These are phyloP conservation scores for Elsinoe arachidis DNA, from an alignment of 2,329 filamentous ascomycete genomes.

Conservation along the genomic window DNA sequence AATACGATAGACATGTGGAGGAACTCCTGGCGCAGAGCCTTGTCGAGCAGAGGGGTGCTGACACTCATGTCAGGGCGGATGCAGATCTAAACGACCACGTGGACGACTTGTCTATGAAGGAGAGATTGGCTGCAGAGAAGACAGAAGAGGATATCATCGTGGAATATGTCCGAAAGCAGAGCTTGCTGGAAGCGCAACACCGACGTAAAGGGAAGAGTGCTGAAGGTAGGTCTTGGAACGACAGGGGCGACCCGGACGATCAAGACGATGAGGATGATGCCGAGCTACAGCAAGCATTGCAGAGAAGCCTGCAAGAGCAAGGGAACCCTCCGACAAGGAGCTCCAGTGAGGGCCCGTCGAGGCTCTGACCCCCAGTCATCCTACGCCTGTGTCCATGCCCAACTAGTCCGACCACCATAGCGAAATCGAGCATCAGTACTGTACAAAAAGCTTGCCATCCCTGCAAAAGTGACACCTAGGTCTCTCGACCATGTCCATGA, in stretches of 20 bases:
- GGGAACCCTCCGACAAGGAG: not conserved
- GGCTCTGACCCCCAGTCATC: no score
- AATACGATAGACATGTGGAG: not conserved
- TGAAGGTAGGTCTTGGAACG: not conserved
- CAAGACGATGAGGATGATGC: conserved; percentile 32
- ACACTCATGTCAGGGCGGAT: not conserved
- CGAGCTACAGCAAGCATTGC: conserved; percentile 47
- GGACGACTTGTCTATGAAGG: not conserved
- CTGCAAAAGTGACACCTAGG: no score
- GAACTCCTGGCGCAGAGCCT: not conserved
- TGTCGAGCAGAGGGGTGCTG: not conserved
- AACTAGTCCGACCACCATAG: no score
- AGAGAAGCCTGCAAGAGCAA: conserved; percentile 42
- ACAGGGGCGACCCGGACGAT: no score
- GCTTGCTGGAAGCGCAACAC: conserved; percentile 13
- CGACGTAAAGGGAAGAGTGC: not conserved
- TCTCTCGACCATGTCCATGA: no score
- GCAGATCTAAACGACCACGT: not conserved
- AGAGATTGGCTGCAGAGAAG: conserved; percentile 7
- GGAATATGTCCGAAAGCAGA: conserved; percentile 14
- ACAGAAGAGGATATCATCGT: conserved; percentile 15
- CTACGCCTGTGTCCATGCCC: no score
- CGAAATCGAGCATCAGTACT: no score
- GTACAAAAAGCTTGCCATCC: no score
- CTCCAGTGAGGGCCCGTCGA: no score